These are phyloP conservation scores for Akanthomyces dipterigenus DNA, from an alignment of 2,329 filamentous ascomycete species.

Conservation along the genomic window DNA sequence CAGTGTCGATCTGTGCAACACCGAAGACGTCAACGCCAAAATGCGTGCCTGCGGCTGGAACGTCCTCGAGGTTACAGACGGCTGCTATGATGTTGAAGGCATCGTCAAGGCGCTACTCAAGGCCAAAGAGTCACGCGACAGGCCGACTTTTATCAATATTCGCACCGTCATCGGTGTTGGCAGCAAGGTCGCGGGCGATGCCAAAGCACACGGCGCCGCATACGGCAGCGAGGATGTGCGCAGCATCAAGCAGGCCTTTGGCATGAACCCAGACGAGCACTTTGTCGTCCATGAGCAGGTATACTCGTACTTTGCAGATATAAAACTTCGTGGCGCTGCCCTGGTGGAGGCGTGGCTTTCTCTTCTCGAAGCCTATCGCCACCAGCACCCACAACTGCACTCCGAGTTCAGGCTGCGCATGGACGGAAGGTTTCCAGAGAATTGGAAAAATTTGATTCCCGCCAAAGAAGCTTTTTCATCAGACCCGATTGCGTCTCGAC, in stretches of 20 bases:
- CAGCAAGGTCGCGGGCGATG: conserved; percentile 35
- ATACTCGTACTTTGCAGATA: conserved; percentile 43
- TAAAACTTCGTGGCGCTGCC: conserved; percentile 34
- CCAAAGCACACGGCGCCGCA: conserved; percentile 47
- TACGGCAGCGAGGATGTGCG: conserved; percentile 44
- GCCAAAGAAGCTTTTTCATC: conserved; percentile 36
- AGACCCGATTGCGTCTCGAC: conserved; percentile 41
- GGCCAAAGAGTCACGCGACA: conserved; percentile 31
- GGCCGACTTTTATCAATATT: conserved; percentile 49
- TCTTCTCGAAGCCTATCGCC: conserved; percentile 35
- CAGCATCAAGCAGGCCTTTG: conserved; percentile 19
- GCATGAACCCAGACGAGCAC: conserved; percentile 24
- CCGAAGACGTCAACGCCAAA: conserved; percentile 51
- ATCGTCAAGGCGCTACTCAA: conserved; percentile 36
- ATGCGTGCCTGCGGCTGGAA: conserved; percentile 52
- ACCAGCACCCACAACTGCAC: conserved; percentile 41
- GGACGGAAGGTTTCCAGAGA: conserved; percentile 37
- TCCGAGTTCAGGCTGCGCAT: conserved; percentile 41
- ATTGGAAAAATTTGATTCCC: conserved; percentile 45
- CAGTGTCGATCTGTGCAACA: conserved; percentile 44
- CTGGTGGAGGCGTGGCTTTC: conserved; percentile 41
- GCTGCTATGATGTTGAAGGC: conserved; percentile 41
- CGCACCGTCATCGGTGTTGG: conserved; percentile 44
- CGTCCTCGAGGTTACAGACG: conserved; percentile 47
- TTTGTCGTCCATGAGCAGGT: conserved; percentile 37